phyloP scores from a whole-genome alignment of 2,329 filamentous ascomycete genomes.

The Aspergillus texensis region DNA sequence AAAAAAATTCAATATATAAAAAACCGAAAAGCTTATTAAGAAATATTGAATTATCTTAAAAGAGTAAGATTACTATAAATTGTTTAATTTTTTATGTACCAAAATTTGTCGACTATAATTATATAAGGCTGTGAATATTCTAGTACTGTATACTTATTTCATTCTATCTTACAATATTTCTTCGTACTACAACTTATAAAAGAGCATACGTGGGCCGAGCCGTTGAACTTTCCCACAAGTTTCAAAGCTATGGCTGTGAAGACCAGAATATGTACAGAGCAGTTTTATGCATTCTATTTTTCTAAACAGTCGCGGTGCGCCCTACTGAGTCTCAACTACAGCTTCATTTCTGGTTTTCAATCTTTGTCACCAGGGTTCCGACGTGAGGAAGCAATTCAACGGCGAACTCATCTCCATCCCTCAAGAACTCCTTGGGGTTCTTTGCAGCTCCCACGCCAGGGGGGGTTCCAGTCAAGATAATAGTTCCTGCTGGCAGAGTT shows the following conservation, averaged over 20 bases:
- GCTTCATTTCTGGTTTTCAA: conserved; percentile 33
- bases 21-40: too few relatives aligned
- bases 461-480: conserved; percentile 49
- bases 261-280: neutral
- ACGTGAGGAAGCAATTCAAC: conserved; percentile 54
- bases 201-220: neutral
- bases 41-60: too few relatives aligned
- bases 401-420: conserved; percentile 50
- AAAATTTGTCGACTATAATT: too few relatives aligned
- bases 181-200: too few relatives aligned
- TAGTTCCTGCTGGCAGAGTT: conserved; percentile 45
- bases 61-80: too few relatives aligned
- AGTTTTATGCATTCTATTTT: neutral
- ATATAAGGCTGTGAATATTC: too few relatives aligned
- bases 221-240: neutral
- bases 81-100: too few relatives aligned
- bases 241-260: neutral
- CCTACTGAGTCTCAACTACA: neutral
- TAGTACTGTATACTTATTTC: too few relatives aligned
- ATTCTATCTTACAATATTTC: too few relatives aligned
- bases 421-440: conserved; percentile 47
- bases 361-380: conserved; percentile 52
- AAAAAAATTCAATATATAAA: too few relatives aligned
- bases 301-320: neutral
- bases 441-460: conserved; percentile 45